These are phyloP conservation scores for Luvunga scandens DNA, from an alignment of 345 rosid species.

Conservation along the genomic window DNA sequence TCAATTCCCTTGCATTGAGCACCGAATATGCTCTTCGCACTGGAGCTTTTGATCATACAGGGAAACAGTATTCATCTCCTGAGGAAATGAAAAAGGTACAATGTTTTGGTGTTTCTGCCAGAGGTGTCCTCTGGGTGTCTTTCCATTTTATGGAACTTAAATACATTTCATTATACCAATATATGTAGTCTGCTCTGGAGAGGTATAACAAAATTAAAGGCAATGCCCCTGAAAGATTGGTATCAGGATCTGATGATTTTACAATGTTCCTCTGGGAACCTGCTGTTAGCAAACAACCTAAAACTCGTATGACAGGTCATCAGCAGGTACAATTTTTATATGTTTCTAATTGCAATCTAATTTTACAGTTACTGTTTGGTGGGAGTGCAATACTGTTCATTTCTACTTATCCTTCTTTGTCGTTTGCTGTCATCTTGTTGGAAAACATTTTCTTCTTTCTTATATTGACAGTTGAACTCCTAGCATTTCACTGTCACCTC, in stretches of 20 bases:
- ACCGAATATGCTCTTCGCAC: constrained; percentile 92
- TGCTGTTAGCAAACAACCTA: constrained; percentile 70
- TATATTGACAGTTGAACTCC: no score
- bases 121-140: not conserved
- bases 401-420: not conserved
- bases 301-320: constrained; percentile 85
- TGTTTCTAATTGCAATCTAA: constrained; percentile 3
- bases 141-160: not conserved
- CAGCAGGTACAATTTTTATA: constrained; percentile 51
- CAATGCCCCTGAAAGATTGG: constrained; percentile 80
- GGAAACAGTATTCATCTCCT: constrained; percentile 63
- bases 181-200: constrained; percentile 64
- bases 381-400: not conserved
- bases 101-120: not conserved
- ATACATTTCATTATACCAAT: constrained; percentile 6
- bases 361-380: not conserved
- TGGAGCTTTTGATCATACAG: constrained; percentile 94
- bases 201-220: constrained; percentile 84
- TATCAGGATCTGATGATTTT: constrained; percentile 94
- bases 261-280: constrained; percentile 99
- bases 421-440: not conserved
- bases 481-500: not conserved
- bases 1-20: constrained; percentile 93
- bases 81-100: constrained; percentile 88
- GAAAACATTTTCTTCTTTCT: not conserved